Evolutionary conservation across 192 early-diverging fungal species (phyloP).

Genomic region (Kickxella alabastrina): DNA sequence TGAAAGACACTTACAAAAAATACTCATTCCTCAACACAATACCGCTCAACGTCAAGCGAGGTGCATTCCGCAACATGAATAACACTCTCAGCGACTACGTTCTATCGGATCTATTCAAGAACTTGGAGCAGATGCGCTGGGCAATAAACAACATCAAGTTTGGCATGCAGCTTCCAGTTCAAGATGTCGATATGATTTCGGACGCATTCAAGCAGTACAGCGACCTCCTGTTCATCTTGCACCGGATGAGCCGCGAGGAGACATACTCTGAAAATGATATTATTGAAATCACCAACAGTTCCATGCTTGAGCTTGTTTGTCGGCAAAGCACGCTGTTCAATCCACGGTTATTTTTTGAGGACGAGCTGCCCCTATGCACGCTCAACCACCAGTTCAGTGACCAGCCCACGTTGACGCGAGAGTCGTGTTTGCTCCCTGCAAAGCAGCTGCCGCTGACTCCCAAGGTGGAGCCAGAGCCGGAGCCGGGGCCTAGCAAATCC

Average conservation of each 20-base stretch:
- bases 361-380: constrained; percentile 26
- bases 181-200: constrained; percentile 20
- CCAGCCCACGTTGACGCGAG: neutral
- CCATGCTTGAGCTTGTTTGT: constrained; percentile 23
- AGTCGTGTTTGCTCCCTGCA: constrained; percentile 10
- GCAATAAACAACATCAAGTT: constrained; percentile 30
- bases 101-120: constrained; percentile 22
- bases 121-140: constrained; percentile 32
- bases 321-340: constrained; percentile 38
- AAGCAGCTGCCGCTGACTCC: neutral
- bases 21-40: constrained; percentile 31
- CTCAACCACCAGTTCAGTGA: constrained; percentile 9
- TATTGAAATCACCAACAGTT: neutral
- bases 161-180: constrained; percentile 44
- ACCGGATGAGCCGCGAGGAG: constrained; percentile 4
- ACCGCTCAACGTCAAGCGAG: constrained; percentile 29
- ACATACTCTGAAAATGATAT: too few relatives aligned
- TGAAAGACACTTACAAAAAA: neutral
- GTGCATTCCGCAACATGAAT: constrained; percentile 32
- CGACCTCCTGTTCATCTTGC: constrained; percentile 23
- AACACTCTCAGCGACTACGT: constrained; percentile 7
- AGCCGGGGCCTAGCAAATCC: too few relatives aligned
- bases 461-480: neutral
- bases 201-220: constrained; percentile 39
- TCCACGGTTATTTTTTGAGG: constrained; percentile 38